These are phyloP conservation scores for Sphagnum magellanicum DNA, from an alignment of 228 moss, liverwort and hornwort species.

Conservation along the genomic window DNA sequence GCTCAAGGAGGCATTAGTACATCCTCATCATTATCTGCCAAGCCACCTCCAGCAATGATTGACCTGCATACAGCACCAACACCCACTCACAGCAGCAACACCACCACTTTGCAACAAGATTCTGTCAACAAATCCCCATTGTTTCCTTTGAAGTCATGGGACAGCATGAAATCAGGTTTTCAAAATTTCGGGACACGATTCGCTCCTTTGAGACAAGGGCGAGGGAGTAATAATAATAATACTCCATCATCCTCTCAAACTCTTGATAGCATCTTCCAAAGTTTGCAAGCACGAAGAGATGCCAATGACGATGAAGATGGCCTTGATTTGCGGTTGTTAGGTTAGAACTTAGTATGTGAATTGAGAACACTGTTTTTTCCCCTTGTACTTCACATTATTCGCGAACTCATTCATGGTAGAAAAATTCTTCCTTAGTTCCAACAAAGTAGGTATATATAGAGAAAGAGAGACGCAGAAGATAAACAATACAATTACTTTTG, in stretches of 20 bases:
- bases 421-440: too few relatives aligned
- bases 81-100: constrained; percentile 1
- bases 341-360: constrained; percentile 15
- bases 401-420: too few relatives aligned
- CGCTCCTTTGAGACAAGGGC: constrained; percentile 85
- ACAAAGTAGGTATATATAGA: too few relatives aligned
- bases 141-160: constrained; percentile 64
- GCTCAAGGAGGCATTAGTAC: not conserved
- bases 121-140: constrained; percentile 15
- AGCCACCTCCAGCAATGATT: constrained; percentile 16
- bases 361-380: too few relatives aligned
- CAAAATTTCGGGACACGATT: constrained; percentile 77
- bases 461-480: too few relatives aligned
- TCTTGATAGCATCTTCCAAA: constrained; percentile 87
- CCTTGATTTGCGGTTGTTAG: constrained; percentile 69
- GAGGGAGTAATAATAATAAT: constrained; percentile 17
- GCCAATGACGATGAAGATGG: constrained; percentile 63
- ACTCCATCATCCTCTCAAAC: constrained; percentile 73
- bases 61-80: constrained; percentile 38
- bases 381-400: too few relatives aligned
- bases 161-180: constrained; percentile 69
- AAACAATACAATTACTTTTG: too few relatives aligned
- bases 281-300: constrained; percentile 61
- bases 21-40: constrained; percentile 9
- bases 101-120: constrained; percentile 15